Conservation (phyloP, 495 filamentous ascomycete genomes). For the Penicillium paradoxum region DNA sequence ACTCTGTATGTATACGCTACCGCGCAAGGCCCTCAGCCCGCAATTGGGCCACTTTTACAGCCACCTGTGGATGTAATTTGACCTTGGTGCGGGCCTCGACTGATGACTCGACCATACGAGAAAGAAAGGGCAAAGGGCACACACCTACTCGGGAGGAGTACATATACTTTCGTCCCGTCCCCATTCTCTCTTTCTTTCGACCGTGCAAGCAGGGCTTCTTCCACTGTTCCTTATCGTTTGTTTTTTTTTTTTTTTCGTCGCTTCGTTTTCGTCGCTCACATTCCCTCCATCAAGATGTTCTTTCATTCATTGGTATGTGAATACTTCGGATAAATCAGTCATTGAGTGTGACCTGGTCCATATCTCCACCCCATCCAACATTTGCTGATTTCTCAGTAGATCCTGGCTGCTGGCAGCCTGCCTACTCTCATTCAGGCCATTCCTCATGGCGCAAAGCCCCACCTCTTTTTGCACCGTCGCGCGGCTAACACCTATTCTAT, state of each 20-base stretch:
- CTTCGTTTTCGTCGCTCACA: constrained; percentile 9
- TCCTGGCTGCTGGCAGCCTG: constrained; percentile 33
- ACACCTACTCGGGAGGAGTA: constrained; percentile 4
- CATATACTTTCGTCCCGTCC: constrained; percentile 9
- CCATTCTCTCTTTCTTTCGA: constrained; percentile 2
- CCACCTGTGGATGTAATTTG: constrained; percentile 1
- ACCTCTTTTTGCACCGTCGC: constrained; percentile 20
- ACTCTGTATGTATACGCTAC: background rate
- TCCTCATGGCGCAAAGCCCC: constrained; percentile 11
- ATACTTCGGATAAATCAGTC: background rate
- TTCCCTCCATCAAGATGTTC: constrained; percentile 24
- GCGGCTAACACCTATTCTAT: constrained; percentile 11
- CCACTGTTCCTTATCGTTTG: constrained; percentile 6
- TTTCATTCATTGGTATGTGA: constrained; percentile 23
- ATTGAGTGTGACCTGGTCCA: background rate
- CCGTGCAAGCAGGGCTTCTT: constrained; percentile 28
- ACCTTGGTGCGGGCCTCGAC: constrained; percentile 4
- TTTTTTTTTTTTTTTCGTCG: constrained; percentile 20
- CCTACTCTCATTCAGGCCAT: constrained; percentile 15
- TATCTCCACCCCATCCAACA: background rate
- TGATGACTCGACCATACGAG: constrained; percentile 2
- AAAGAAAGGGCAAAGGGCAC: constrained; percentile 3
- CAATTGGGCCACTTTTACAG: constrained; percentile 10
- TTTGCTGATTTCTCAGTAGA: constrained; percentile 3
- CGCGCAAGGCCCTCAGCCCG: constrained; percentile 4